Evolutionary conservation across 2,329 filamentous ascomycete genomes (phyloP), one percentile per base, ranked within the genome.

Genomic region (Cordyceps militaris): DNA sequence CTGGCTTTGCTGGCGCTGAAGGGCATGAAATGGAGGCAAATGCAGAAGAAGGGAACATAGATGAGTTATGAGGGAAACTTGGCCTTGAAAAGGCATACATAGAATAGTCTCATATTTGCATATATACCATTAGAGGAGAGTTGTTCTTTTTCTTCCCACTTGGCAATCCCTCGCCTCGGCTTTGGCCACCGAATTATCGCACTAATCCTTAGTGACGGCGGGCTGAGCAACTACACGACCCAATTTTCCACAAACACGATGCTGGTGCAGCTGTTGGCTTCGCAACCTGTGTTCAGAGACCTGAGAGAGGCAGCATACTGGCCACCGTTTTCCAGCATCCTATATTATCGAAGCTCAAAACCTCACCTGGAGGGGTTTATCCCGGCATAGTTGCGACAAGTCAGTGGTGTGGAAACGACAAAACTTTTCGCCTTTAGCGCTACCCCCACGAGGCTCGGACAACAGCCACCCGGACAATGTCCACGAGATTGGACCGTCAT

Each of bases 11-110:
- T 80, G 3, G 75, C 79, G 69, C 60, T 60, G 3, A 69, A 66
- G 40, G 79, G 79, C 0, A 66, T 75, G 10, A 64, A 60, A 44
- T 81, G 78, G 78, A 69, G 79, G 30, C 63, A 65, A 34, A 61
- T 70, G 49, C 66, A 61, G 49, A 62, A 64, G 26, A 70, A 69
- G 56, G 63, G 64, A 30, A 58, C 60, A 9, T 44, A 26, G n/a
- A 4, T 16, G 8, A 1, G 3, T 16, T 38, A 38, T 16, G 3
- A n/a, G 7, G 34, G 11, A 38, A n/a, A 6, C 13, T n/a, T n/a
- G n/a, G n/a, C n/a, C 4, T 13, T 16, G 16, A 38, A 16, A 38
- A 3, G 28, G 11, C 28, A 32, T 11, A 32, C 28, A 32, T 11
- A 5, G 28, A 5, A 32, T 32, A 11, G 5, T 32, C 28, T 23